Conservation (phyloP, 1,284 basidiomycete species). For the Farysia itapuensis region DNA sequence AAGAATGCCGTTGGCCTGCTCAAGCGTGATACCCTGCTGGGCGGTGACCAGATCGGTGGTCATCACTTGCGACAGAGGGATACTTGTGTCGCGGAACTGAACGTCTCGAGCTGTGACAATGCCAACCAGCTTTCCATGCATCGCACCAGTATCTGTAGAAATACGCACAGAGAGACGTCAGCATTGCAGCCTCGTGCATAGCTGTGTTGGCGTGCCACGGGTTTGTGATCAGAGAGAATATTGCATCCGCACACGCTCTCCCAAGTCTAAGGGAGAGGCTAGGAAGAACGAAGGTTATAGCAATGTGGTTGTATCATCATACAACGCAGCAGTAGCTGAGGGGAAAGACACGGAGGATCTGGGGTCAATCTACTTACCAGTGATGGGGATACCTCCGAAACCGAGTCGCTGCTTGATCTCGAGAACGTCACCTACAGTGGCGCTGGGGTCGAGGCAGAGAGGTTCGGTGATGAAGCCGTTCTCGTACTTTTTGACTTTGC, state of each 20-base stretch:
- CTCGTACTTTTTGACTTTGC: constrained; percentile 90
- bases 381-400: constrained; percentile 97
- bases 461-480: constrained; percentile 99
- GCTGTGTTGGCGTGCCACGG: too few species aligned
- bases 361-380: constrained; percentile 74
- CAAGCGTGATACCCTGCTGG: constrained; percentile 67
- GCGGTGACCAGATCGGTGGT: constrained; percentile 64
- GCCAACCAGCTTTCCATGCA: constrained; percentile 85
- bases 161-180: neutral
- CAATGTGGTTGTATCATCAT: constrained; percentile 30
- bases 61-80: constrained; percentile 84
- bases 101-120: constrained; percentile 97
- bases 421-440: constrained; percentile 84
- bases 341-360: neutral
- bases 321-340: neutral
- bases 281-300: constrained; percentile 86
- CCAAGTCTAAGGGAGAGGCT: constrained; percentile 68
- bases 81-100: constrained; percentile 78
- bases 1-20: constrained; percentile 90
- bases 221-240: constrained; percentile 62
- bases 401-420: constrained; percentile 90
- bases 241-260: constrained; percentile 72
- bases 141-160: constrained; percentile 75
- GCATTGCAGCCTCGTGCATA: too few species aligned
- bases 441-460: constrained; percentile 72